phyloP scores from a whole-genome alignment of 805 yeast species.

The Sugiyamaella lignohabitans region DNA sequence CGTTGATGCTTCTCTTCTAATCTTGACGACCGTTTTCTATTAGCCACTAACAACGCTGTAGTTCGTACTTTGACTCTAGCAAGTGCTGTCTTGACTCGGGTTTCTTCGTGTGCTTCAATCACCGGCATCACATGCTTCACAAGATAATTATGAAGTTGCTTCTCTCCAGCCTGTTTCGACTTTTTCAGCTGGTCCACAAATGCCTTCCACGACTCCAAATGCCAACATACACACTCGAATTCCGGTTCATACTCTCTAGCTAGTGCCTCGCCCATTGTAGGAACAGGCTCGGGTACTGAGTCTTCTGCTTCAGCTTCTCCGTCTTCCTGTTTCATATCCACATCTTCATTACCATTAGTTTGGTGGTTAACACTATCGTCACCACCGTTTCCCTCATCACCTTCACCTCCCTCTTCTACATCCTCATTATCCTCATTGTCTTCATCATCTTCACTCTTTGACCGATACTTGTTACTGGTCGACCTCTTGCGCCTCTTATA shows the following conservation, averaged over 20 bases:
- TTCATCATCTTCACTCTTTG: slow-evolving; percentile 10
- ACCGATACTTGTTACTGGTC: slow-evolving; percentile 1
- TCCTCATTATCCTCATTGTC: slow-evolving; percentile 18
- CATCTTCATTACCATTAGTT: too few species aligned
- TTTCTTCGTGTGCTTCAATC: slow-evolving; percentile 25
- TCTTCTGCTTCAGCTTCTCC: neutral
- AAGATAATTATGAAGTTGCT: slow-evolving; percentile 19
- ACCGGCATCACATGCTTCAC: slow-evolving; percentile 26
- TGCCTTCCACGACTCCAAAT: slow-evolving; percentile 26
- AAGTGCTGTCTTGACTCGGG: slow-evolving; percentile 22
- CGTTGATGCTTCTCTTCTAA: slow-evolving; percentile 24
- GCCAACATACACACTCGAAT: slow-evolving; percentile 31
- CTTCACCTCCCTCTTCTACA: slow-evolving; percentile 9
- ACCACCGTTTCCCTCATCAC: neutral
- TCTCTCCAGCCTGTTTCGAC: slow-evolving; percentile 17
- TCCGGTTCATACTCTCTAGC: slow-evolving; percentile 21
- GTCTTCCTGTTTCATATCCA: too few species aligned
- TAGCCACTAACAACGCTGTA: slow-evolving; percentile 25
- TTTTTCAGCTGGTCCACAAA: slow-evolving; percentile 19
- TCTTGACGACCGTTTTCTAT: slow-evolving; percentile 31
- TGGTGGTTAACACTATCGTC: too few species aligned
- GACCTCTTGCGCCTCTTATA: slow-evolving; percentile 1
- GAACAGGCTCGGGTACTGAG: neutral
- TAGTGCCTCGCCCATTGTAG: slow-evolving; percentile 14
- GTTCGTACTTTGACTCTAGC: slow-evolving; percentile 24